phyloP scores from a whole-genome alignment of 176 grass and related monocot species.

The Eleusine coracana region DNA sequence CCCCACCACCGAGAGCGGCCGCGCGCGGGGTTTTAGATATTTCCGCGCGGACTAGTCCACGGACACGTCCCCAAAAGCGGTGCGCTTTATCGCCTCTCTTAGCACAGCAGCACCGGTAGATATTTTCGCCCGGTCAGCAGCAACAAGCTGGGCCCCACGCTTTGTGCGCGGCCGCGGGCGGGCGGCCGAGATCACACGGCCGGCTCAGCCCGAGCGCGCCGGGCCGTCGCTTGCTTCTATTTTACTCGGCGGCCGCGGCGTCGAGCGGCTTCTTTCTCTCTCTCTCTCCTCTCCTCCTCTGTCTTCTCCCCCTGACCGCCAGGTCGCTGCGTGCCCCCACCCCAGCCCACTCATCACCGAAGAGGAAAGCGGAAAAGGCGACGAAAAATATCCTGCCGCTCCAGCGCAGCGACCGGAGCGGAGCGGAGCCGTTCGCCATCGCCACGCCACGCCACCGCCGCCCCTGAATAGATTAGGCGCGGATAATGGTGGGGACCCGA shows the following conservation, averaged over 20 bases:
- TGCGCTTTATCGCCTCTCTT: background rate
- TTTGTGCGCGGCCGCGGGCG: background rate
- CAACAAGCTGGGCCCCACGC: too few species aligned
- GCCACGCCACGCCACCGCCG: conserved; percentile 20
- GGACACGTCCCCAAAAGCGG: conserved; percentile 6
- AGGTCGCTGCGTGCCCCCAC: conserved; percentile 24
- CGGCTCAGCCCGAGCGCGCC: conserved; percentile 16
- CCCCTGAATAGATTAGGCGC: conserved; percentile 35
- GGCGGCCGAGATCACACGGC: conserved; percentile 20
- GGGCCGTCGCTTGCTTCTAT: conserved; percentile 4
- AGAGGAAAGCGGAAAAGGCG: conserved; percentile 36
- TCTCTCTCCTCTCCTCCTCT: too few species aligned
- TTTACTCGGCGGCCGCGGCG: conserved; percentile 14
- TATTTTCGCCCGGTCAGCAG: conserved; percentile 36
- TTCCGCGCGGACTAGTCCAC: background rate
- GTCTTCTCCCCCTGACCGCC: background rate
- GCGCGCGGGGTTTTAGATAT: conserved; percentile 34
- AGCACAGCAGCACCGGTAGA: background rate
- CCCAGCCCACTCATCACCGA: background rate
- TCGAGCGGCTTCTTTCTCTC: background rate
- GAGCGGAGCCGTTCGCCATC: conserved; percentile 2
- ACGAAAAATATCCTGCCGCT: conserved; percentile 46
- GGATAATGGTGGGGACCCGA: conserved; percentile 31
- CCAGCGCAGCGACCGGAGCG: conserved; percentile 2
- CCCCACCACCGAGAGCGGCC: background rate